A percentile compares a stretch with the other conserved stretches of the same genome.
These are phyloP conservation scores for Pythium dissimile DNA, from an alignment of 352 stramenopile genomes.

Conservation along the genomic window DNA sequence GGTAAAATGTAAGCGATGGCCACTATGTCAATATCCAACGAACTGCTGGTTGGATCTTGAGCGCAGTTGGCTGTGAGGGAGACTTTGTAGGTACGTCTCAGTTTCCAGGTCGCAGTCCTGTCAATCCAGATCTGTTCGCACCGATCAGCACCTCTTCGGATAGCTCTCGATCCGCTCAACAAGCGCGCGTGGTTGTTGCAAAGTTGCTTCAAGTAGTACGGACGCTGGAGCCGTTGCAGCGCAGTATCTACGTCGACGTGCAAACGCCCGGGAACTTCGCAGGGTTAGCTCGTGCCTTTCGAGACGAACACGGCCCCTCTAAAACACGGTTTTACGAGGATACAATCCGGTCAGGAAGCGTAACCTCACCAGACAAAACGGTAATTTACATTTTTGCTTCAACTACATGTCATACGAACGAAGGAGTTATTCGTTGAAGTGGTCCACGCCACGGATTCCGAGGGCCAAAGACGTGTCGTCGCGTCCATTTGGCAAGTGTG, in stretches of 20 bases:
- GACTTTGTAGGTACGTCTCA: neutral
- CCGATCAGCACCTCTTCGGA: neutral
- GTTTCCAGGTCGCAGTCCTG: neutral
- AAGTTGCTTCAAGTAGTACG: no score
- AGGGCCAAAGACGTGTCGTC: no score
- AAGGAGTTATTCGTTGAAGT: neutral
- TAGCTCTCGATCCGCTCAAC: neutral
- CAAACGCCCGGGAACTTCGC: no score
- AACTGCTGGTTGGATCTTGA: no score
- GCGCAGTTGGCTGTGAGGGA: no score
- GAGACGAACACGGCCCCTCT: neutral
- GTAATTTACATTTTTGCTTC: neutral
- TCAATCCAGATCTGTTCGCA: neutral
- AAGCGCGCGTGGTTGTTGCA: neutral
- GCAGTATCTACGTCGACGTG: no score
- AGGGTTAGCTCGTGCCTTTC: neutral
- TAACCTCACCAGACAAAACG: neutral
- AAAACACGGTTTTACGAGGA: constrained; percentile 1
- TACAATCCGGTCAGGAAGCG: neutral
- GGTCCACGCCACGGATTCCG: neutral
- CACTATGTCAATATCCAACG: no score
- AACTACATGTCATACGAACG: neutral
- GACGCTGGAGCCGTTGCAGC: no score
- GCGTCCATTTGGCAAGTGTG: no score
- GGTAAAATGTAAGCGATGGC: no score